A percentile compares a stretch with the other conserved stretches of the same genome.
Conservation (phyloP, 257 asterid species). For the Nicotiana attenuata region DNA sequence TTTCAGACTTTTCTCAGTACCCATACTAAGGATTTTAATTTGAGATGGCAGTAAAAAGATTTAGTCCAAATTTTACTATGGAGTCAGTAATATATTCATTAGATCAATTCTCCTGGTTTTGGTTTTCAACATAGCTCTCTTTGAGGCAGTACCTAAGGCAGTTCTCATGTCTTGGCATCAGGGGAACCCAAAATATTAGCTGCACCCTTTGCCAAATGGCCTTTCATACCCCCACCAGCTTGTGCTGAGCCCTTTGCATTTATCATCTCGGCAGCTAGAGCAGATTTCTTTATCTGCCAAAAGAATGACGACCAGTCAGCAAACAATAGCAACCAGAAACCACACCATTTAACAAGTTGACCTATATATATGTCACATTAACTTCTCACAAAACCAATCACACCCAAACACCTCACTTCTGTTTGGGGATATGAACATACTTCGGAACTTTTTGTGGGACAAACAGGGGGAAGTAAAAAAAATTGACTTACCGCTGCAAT, state of each 20-base stretch:
- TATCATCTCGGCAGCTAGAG: constrained; percentile 29
- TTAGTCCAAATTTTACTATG: not conserved
- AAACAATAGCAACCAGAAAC: not conserved
- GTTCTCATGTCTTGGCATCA: constrained; percentile 50
- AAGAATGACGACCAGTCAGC: not conserved
- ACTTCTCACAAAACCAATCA: not conserved
- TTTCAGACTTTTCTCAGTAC: not conserved
- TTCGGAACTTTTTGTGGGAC: not conserved
- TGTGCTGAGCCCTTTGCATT: constrained; percentile 48
- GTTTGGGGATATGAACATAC: not conserved
- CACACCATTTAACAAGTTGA: not conserved
- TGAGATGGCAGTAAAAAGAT: not conserved
- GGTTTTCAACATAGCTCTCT: not conserved
- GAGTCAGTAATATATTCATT: not conserved
- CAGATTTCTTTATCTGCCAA: constrained; percentile 68
- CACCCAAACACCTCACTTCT: not conserved
- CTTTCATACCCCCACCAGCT: constrained; percentile 56
- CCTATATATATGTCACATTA: not conserved
- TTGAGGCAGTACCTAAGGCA: constrained; percentile 20
- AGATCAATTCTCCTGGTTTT: not conserved
- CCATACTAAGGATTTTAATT: not conserved
- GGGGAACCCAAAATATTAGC: constrained; percentile 53
- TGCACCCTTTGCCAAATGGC: constrained; percentile 62
- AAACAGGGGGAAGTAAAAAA: constrained; percentile 5
- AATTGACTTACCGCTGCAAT: constrained; percentile 59